phyloP scores from a whole-genome alignment of 108 stramenopile genomes.

The Skeletonema potamos region DNA sequence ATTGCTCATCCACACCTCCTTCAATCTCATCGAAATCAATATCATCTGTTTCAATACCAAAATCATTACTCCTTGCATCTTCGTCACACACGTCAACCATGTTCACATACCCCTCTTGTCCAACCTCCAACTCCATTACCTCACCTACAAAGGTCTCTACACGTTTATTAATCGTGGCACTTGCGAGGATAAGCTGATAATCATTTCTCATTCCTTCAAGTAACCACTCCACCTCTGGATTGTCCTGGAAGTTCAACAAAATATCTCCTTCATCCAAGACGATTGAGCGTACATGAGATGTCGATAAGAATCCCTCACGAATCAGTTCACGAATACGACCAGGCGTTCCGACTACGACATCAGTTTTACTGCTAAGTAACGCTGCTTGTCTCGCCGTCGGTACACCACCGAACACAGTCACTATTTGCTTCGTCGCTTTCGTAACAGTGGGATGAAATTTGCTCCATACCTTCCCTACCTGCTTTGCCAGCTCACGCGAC shows the following conservation, averaged over 20 bases:
- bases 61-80: conserved; percentile 2
- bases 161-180: conserved; percentile 52
- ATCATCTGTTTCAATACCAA: not conserved
- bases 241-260: conserved; percentile 45
- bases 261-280: conserved; percentile 56
- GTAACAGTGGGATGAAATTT: conserved; percentile 41
- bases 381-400: conserved; percentile 47
- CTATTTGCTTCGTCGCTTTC: conserved; percentile 28
- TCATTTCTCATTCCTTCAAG: conserved; percentile 51
- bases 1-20: not conserved
- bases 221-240: conserved; percentile 45
- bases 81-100: conserved; percentile 11
- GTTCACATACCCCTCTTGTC: conserved; percentile 40
- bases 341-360: conserved; percentile 55
- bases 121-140: conserved; percentile 52
- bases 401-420: conserved; percentile 55
- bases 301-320: conserved; percentile 44
- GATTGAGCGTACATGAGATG: conserved; percentile 24
- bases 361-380: conserved; percentile 45
- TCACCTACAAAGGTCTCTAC: conserved; percentile 46
- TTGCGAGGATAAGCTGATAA: conserved; percentile 57
- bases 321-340: conserved; percentile 53
- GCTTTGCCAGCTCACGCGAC: conserved; percentile 49
- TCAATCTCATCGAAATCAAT: not conserved
- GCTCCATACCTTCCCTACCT: conserved; percentile 48